Percentiles rank a stretch among this genome's conserved stretches.
Evolutionary conservation across 805 yeast species (phyloP).

Genomic region (Starmerella riodocensis): DNA sequence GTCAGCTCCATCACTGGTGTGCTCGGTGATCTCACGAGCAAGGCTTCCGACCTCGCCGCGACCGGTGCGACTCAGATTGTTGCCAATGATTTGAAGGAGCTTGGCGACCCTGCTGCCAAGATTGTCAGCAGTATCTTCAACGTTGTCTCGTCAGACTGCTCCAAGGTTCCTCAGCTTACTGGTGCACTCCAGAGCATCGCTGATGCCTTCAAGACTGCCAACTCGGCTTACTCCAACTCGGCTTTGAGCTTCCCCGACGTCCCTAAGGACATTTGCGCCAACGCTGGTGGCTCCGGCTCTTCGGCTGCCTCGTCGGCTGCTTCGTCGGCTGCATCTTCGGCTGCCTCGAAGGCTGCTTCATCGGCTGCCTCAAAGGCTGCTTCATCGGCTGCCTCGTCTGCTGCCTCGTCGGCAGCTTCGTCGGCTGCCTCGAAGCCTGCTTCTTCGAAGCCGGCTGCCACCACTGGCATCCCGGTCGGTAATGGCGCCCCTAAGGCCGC

Average conservation of each 20-base stretch:
- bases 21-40: conserved; percentile 18
- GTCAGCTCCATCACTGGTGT: conserved; percentile 16
- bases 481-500: conserved; percentile 18
- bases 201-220: conserved; percentile 16
- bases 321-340: conserved; percentile 9
- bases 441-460: too few relatives aligned
- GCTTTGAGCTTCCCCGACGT: conserved; percentile 11
- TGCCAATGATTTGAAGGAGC: conserved; percentile 18
- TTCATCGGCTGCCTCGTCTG: conserved; percentile 11
- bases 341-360: conserved; percentile 6
- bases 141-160: conserved; percentile 15
- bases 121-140: conserved; percentile 17
- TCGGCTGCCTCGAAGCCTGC: too few relatives aligned
- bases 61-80: conserved; percentile 22
- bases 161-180: conserved; percentile 11
- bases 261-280: too few relatives aligned
- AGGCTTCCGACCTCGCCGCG: conserved; percentile 21
- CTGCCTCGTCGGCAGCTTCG: too few relatives aligned
- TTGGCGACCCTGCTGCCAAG: conserved; percentile 18
- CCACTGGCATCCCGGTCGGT: conserved; percentile 4
- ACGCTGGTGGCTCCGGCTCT: conserved; percentile 10
- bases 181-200: conserved; percentile 11
- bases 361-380: conserved; percentile 12
- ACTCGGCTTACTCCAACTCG: conserved; percentile 14
- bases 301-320: conserved; percentile 9